Evolutionary conservation across 192 early-diverging fungal genomes (phyloP), one percentile per base, ranked within the genome.

Genomic region (Paraglomus occultum): DNA sequence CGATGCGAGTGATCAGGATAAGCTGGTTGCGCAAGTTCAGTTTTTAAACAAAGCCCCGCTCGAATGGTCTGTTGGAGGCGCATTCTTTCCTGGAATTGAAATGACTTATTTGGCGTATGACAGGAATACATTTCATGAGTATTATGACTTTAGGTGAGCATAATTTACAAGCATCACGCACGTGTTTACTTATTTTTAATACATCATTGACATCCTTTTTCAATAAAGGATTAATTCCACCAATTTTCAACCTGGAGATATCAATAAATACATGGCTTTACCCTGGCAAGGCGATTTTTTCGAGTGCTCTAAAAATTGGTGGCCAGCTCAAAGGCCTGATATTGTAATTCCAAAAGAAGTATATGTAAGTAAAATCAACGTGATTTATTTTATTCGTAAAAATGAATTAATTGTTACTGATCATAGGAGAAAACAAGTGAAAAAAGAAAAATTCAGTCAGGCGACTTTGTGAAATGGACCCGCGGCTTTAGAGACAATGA

Each of bases 261-360:
- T 66, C 38, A 66, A 66, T 51, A 50, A 22, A 51, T 66, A 38
- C 43, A 51, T 66, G 48, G 48, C 64, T 66, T 39, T 66, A 66
- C 48, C 64, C 22, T 66, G 48, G 64, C 64, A 65, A 65, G 64
- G 48, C 1, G 64, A 51, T 65, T 65, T 65, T 65, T 39, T 40
- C 20, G 64, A 65, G 22, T 65, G 64, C 23, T 17, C 49, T 6
- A 51, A 22, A 51, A 4, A 52, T 9, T 66, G 64, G 64, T 51
- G 48, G 64, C 64, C 64, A 52, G 64, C 64, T 31, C 64, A 66
- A 66, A 66, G 48, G 52, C 64, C 64, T 39, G 64, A 66, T 38
- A n/a, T 42, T 3, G 15, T 12, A 17, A 66, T 66, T 50, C 15
- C 64, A 42, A 23, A 64, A 38, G 55, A 38, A 39, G 40, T 14